Base-by-base conservation (phyloP, 306 rosid species). In the Cucurbita maxima region DNA sequence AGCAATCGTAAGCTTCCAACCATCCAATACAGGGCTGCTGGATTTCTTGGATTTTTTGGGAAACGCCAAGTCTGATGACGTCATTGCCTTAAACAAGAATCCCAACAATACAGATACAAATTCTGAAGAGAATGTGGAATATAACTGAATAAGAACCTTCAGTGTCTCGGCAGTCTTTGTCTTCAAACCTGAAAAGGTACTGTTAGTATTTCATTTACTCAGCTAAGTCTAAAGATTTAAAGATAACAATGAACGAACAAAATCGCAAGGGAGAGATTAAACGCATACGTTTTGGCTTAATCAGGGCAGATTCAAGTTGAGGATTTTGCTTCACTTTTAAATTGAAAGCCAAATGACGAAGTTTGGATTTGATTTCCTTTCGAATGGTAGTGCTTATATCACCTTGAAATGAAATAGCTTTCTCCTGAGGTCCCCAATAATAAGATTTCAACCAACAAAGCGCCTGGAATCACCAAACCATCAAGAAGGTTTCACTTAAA, bases 381-480 rank as follows among this genome's bases (percentile, higher is more conserved):
- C 79, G 81, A 54, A 81, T 79, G 36, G 73, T 68, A 37, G 79
- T 80, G 75, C 76, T 84, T 75, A 79, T 81, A 47, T 81, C 86
- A 77, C 90, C 88, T 63, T 86, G 92, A 84, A 89, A 88, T 74
- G 99, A 96, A 81, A 95, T 85, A 51, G 85, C 88, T 76, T 81
- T 83, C 82, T 85, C 86, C 79, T 95, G 99, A 82, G 97, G 97
- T 56, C 86, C 96, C 99, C 99, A 95, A 76, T 95, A 95, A 78
- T 85, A 86, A 71, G 82, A 84, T 82, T 86, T 85, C 86, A 95
- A 87, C 99, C 99, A 95, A 84, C 83, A 81, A 79, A 95, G 91
- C 80, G 96, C 99, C 99, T 95, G 83, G 81, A 81, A 55, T 77
- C 78, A 74, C 72, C 80, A 62, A 47, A 48, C 8, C 8, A 55